Percentiles rank a stretch among this genome's conserved stretches.
Evolutionary conservation across 23 red algal genomes (phyloP).

Genomic region (Rhodosorus marinus): DNA sequence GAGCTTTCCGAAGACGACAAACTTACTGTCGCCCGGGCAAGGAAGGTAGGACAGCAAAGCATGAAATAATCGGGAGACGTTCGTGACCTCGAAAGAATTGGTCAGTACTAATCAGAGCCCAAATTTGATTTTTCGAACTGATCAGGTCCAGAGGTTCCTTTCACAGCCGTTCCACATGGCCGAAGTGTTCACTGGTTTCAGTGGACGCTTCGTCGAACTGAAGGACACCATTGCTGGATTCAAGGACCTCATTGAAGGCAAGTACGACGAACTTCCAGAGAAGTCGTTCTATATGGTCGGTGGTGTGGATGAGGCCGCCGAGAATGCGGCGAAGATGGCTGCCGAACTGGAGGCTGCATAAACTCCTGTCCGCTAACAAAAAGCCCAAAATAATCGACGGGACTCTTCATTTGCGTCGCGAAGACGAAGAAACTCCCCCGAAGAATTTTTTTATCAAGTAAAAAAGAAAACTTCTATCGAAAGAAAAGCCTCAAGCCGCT

Average conservation of each 20-base stretch:
- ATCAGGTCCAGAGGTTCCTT: constrained; percentile 98
- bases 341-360: constrained; percentile 68
- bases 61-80: no score
- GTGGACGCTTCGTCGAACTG: constrained; percentile 92
- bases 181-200: constrained; percentile 96
- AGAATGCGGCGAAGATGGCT: constrained; percentile 90
- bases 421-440: no score
- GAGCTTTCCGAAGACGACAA: constrained; percentile 97
- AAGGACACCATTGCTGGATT: constrained; percentile 91
- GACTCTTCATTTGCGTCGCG: not conserved
- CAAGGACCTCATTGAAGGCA: constrained; percentile 73
- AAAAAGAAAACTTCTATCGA: no score
- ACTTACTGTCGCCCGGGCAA: constrained; percentile 85
- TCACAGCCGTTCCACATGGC: constrained; percentile 97
- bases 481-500: no score
- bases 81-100: no score
- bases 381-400: not conserved
- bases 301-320: constrained; percentile 75
- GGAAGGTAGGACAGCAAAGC: no score
- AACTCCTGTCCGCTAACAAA: constrained; percentile 1
- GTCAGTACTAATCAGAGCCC: no score
- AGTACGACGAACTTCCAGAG: constrained; percentile 92
- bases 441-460: no score
- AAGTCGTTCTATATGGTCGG: constrained; percentile 98
- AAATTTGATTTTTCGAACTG: no score